Conservation (phyloP, 2,329 filamentous ascomycete species). For the Lasiodiplodia hormozganensis region DNA sequence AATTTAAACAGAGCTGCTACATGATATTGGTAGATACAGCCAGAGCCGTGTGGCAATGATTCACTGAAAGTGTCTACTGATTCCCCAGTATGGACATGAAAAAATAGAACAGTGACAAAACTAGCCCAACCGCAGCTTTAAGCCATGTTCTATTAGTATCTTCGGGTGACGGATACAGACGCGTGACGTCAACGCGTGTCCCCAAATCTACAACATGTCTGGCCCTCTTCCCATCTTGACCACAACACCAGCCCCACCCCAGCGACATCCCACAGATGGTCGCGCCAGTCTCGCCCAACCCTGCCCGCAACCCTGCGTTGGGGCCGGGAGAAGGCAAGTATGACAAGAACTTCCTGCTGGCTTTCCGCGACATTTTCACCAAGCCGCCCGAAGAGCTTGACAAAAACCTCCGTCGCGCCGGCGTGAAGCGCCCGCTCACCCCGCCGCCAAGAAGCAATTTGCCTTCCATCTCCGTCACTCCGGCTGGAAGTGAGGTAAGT, state of each 20-base stretch:
- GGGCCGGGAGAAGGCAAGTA: neutral
- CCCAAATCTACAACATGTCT: neutral
- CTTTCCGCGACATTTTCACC: neutral
- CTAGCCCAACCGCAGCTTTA: neutral
- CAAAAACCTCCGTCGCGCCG: neutral
- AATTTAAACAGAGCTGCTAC: neutral
- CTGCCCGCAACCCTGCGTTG: neutral
- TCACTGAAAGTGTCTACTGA: neutral
- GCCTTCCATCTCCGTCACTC: neutral
- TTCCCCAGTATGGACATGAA: neutral
- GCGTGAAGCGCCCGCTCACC: neutral
- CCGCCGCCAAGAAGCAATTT: neutral
- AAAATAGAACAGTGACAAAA: neutral
- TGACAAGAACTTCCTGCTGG: constrained; percentile 4
- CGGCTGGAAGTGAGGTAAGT: neutral
- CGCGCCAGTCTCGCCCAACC: neutral
- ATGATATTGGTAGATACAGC: neutral
- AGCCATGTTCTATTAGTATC: too few relatives aligned
- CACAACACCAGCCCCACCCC: neutral
- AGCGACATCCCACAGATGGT: neutral
- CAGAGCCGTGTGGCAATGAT: neutral
- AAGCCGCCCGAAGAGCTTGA: neutral
- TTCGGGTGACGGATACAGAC: neutral
- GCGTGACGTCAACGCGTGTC: neutral
- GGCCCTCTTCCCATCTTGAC: neutral